phyloP scores from a whole-genome alignment of 2,329 filamentous ascomycete genomes.

The Trichoderma brevicompactum region DNA sequence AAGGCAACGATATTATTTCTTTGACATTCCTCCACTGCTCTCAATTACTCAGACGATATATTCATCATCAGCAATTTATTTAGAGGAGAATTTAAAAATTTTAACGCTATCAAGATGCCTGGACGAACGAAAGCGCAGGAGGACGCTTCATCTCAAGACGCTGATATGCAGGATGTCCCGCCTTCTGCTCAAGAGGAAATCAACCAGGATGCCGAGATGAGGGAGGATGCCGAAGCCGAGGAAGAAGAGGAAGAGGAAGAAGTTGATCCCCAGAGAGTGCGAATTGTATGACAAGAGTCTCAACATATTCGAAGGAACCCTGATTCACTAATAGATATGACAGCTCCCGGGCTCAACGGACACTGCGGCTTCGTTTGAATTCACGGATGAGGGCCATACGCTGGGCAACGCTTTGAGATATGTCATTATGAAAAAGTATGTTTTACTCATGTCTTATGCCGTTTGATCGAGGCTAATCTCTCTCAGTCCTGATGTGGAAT shows the following conservation, averaged over 20 bases:
- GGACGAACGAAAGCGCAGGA: conserved; percentile 46
- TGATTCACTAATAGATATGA: conserved; percentile 26
- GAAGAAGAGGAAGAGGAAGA: conserved; percentile 50
- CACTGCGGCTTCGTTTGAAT: conserved; percentile 92
- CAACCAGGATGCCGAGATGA: conserved; percentile 43
- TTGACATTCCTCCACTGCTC: background rate
- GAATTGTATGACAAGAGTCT: conserved; percentile 57
- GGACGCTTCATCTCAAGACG: conserved; percentile 41
- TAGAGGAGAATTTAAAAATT: background rate
- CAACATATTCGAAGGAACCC: background rate
- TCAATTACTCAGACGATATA: too few species aligned
- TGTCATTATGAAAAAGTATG: conserved; percentile 97
- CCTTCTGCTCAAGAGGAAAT: conserved; percentile 44
- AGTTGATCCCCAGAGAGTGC: conserved; percentile 59
- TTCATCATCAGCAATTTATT: background rate
- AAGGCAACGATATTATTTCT: background rate
- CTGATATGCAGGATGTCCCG: conserved; percentile 52
- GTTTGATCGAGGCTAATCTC: conserved; percentile 22
- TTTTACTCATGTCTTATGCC: background rate
- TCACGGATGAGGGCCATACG: conserved; percentile 91
- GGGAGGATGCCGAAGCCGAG: conserved; percentile 38
- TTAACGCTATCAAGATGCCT: conserved; percentile 43
- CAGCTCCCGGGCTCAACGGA: conserved; percentile 85
- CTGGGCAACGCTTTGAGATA: conserved; percentile 92
- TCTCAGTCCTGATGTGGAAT: conserved; percentile 89